Percentiles rank a stretch among this genome's conserved stretches.
Evolutionary conservation across 2,329 filamentous ascomycete species (phyloP).

Genomic region (Alternaria metachromatica): DNA sequence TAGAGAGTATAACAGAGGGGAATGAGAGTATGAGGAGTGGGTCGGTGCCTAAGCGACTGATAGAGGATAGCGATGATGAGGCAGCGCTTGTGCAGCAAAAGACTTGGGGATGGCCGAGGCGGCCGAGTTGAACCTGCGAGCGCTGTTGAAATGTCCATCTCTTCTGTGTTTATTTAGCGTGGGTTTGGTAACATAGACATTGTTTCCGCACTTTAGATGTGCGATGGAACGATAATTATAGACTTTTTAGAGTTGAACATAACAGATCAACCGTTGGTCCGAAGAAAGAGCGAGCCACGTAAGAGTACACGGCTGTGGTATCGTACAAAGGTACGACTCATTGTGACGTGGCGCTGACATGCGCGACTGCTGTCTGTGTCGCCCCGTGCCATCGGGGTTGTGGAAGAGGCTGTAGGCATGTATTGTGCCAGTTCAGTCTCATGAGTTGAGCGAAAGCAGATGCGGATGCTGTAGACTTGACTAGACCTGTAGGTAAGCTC

Average conservation of each 20-base stretch:
- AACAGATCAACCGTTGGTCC: background rate
- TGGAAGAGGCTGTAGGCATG: background rate
- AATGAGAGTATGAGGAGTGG: slow-evolving; percentile 31
- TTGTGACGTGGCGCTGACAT: background rate
- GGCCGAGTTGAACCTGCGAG: background rate
- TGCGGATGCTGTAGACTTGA: background rate
- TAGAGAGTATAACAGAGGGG: slow-evolving; percentile 32
- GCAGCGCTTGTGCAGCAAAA: slow-evolving; percentile 26
- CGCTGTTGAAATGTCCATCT: background rate
- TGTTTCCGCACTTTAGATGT: background rate
- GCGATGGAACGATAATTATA: background rate
- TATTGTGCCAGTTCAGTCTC: background rate
- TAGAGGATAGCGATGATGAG: slow-evolving; percentile 33
- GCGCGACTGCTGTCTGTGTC: background rate
- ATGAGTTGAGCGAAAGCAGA: background rate
- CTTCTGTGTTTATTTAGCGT: background rate
- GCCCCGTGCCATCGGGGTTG: background rate
- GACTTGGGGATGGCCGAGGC: slow-evolving; percentile 9
- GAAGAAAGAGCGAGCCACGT: background rate
- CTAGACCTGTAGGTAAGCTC: background rate
- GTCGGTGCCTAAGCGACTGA: slow-evolving; percentile 16
- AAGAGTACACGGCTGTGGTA: background rate
- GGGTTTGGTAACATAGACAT: background rate
- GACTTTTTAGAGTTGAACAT: background rate
- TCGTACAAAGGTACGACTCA: background rate